Base-by-base conservation (phyloP, 768 basidiomycete species). In the Rhodosporidiobolus sp. region DNA sequence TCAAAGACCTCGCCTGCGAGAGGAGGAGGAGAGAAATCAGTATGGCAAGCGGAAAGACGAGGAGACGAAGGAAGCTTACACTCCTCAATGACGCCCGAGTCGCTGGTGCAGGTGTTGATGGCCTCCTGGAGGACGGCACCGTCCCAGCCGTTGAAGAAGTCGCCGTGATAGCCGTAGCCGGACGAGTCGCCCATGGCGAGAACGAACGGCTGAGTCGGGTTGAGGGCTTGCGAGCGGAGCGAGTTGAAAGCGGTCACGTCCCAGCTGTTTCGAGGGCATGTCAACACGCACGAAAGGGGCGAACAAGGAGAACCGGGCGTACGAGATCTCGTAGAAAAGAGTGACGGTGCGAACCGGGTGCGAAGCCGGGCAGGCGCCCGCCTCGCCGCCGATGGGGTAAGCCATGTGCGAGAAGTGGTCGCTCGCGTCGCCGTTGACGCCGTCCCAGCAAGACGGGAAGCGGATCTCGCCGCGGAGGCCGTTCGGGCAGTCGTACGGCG, bases 361-460 rank as follows among this genome's bases (percentile, higher is more conserved):
- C 8, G 67, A 58, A 6, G 73, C 43, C 17, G 78, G 78, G 55
- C 78, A 79, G 0, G 67, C 65, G 20, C 78, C 78, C 1, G 63
- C 55, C 49, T 75, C 72, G 32, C 64, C 62, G 38, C 65, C 74
- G 34, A 57, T 50, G 0, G 74, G 77, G 76, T 80, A 83, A 1
- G 82, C 80, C 77, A 83, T 79, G 77, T 84, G 83, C 14, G 79
- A 79, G 75, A 80, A 81, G 77, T 83, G 83, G 72, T 83, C 81
- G 0, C 79, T 19, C 26, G 80, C 80, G 74, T 84, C 82, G 45
- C 83, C 74, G 75, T 83, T 81, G 59, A 76, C 67, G 49, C 83
- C 83, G 67, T 84, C 80, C 83, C 83, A 83, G 79, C 81, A 83
- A 0, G 34, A 53, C 28, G 64, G 73, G 45, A 73, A 76, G 14